Evolutionary conservation across 2,329 filamentous ascomycete species (phyloP), one percentile per base, ranked within the genome.

Genomic region (Anisogramma anomala): DNA sequence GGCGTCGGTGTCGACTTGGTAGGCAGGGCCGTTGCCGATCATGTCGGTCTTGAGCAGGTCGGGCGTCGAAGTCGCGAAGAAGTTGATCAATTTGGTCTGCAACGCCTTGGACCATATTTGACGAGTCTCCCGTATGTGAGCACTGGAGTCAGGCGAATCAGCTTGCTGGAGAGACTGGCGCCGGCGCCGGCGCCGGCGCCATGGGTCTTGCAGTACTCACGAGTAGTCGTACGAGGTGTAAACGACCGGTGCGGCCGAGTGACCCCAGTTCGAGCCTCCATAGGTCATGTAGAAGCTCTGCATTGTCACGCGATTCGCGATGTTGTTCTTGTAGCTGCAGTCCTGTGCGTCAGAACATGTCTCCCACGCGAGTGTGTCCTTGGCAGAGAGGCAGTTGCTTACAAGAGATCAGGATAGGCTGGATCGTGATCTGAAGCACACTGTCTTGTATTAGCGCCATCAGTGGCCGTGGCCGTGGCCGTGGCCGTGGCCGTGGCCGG

Each of bases 221-320:
- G 45, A 56, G 40, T 65, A 65, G 44, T 65, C 62, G 43, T 65
- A 65, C 33, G 58, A 60, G 2, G 59, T 62, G 44, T 71, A 73
- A 0, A 74, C 69, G 17, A 68, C 65, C 0, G 66, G 66, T 3
- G 65, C 63, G 30, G 62, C 66, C 33, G 60, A 63, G 39, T 73
- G 66, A 6, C 67, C 71, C 71, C 70, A 74, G 46, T 70, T 73
- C 0, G 71, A 74, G 1, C 70, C 71, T n/a, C 71, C 71, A 49
- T 61, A 71, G 0, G 63, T 61, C 61, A 74, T 72, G 48, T 73
- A 74, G 11, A 73, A 44, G 33, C 60, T 72, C 25, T 69, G 55
- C 9, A 71, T 52, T 0, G 68, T 72, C 2, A 65, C 58, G 17
- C 64, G 57, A 39, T 72, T 68, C 5, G 62, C 71, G 41, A 74